A percentile compares a stretch with the other conserved stretches of the same genome.
Evolutionary conservation across 805 yeast genomes (phyloP).

Genomic region (Deakozyma indianensis): DNA sequence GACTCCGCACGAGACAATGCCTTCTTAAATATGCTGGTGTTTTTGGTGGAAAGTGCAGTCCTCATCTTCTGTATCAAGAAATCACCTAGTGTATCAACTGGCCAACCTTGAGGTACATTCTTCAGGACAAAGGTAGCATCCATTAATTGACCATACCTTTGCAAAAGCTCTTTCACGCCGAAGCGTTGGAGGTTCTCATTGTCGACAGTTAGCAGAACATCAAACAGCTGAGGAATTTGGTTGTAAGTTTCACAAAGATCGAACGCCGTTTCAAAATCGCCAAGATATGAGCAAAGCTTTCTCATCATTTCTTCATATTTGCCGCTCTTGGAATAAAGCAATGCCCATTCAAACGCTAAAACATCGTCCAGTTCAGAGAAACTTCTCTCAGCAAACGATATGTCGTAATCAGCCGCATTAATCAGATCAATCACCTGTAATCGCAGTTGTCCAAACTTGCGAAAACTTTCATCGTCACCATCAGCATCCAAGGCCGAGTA

Average conservation of each 20-base stretch:
- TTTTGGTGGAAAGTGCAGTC: background rate
- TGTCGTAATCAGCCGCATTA: background rate
- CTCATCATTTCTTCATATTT: background rate
- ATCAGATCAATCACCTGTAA: background rate
- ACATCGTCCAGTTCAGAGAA: background rate
- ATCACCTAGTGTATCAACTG: background rate
- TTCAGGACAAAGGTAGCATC: background rate
- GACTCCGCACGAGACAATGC: background rate
- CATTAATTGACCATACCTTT: background rate
- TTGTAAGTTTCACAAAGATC: background rate
- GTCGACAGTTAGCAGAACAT: background rate
- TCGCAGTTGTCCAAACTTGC: background rate
- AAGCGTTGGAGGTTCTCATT: background rate
- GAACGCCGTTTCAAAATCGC: slow-evolving; percentile 1
- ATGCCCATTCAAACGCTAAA: background rate
- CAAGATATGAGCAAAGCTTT: background rate
- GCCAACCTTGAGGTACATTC: background rate
- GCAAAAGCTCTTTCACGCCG: background rate
- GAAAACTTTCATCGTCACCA: background rate
- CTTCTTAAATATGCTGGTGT: background rate
- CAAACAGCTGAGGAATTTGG: background rate
- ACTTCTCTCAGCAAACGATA: background rate
- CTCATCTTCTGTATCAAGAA: background rate
- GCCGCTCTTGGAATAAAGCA: background rate
- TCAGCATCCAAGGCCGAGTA: background rate